Evolutionary conservation across 2,329 filamentous ascomycete genomes (phyloP), one percentile per base, ranked within the genome.

Genomic region (Pseudogymnoascus sp.): DNA sequence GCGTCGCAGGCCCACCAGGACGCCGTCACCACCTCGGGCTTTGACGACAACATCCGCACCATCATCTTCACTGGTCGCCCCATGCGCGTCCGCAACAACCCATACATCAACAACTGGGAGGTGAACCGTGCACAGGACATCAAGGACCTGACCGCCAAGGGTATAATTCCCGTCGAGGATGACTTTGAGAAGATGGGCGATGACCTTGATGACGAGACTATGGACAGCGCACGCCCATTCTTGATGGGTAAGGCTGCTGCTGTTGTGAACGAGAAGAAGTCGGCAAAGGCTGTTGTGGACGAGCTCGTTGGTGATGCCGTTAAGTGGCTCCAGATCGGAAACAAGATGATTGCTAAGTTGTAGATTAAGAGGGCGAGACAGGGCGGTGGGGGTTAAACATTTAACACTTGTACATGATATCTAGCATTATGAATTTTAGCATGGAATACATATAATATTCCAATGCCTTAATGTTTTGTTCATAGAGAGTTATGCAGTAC

Each of bases 41-140:
- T 94, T 75, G 92, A 97, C 77, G 94, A 99, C 78, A 99, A 96
- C 73, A 80, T 97, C 74, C 90, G 91, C 74, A 99, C 94, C 59
- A 91, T 97, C 76, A 99, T 99, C 80, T 99, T 97, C 84, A 99
- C 94, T 63, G 94, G 94, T 62, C 90, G 94, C 63, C 94, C 94
- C 36, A 82, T 99, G 73, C 91, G 94, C 68, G 94, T 99, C 64
- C 88, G 92, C 74, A 94, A 85, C 74, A 99, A 97, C 80, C 77
- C 88, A 5, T 99, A 99, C 78, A 97, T 99, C 72, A 76, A 85
- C 73, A 90, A 96, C 82, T 99, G 94, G 94, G 93, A 99, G 80
- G 88, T 88, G 71, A 94, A 97, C 81, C 90, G 94, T 69, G 81
- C 83, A 68, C 79, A 84, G 39, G 94, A 99, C 82, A 96, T 99